A percentile compares a stretch with the other conserved stretches of the same genome.
Conservation (phyloP, 306 rosid genomes). For the Ammopiptanthus mongolicus region DNA sequence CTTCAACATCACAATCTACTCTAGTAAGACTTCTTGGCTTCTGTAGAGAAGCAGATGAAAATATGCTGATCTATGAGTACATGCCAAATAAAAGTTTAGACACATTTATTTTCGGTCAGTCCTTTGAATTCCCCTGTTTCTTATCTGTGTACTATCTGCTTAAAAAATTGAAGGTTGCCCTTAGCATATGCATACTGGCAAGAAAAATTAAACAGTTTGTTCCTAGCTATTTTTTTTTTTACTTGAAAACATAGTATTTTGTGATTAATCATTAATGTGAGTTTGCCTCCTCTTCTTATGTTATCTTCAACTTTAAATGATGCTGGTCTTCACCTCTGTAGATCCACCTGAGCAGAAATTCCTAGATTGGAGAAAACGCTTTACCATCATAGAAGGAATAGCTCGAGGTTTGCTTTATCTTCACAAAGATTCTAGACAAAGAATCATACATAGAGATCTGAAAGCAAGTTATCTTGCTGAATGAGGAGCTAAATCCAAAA, state of each 20-base stretch:
- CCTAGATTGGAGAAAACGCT: slow-evolving; percentile 15
- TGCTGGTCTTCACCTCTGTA: background rate
- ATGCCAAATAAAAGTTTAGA: slow-evolving; percentile 37
- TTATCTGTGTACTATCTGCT: background rate
- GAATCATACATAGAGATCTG: slow-evolving; percentile 16
- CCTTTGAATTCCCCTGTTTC: background rate
- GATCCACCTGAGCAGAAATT: background rate
- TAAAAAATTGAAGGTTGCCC: background rate
- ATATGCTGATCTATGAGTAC: slow-evolving; percentile 35
- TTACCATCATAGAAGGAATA: slow-evolving; percentile 18
- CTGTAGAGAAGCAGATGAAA: slow-evolving; percentile 30
- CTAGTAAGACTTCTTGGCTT: slow-evolving; percentile 33
- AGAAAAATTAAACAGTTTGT: background rate
- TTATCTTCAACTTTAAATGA: background rate
- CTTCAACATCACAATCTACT: slow-evolving; percentile 39
- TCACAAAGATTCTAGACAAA: slow-evolving; percentile 20
- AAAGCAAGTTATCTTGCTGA: slow-evolving; percentile 22
- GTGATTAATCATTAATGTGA: background rate
- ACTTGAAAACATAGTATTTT: background rate
- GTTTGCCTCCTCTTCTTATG: background rate
- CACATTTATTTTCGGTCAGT: slow-evolving; percentile 26
- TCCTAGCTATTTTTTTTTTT: background rate
- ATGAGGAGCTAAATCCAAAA: slow-evolving; percentile 19
- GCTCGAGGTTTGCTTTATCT: slow-evolving; percentile 21
- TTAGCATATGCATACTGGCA: background rate